These are phyloP conservation scores for Yamadazyma pseudoaaseri DNA, from an alignment of 1,139 yeast genomes.

Conservation along the genomic window DNA sequence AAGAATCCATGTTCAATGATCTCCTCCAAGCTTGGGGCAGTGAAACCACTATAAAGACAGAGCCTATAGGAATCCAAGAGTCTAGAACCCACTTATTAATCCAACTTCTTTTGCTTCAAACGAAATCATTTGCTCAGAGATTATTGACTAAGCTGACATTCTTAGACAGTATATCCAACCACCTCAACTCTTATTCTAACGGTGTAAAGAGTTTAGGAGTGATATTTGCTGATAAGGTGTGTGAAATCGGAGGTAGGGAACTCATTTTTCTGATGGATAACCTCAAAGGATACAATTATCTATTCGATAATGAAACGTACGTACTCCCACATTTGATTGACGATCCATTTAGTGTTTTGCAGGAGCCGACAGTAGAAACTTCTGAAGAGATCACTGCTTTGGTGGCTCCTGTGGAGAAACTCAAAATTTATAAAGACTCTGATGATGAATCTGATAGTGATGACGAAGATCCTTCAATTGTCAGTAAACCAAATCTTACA, in stretches of 20 bases:
- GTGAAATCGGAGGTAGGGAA: conserved; percentile 29
- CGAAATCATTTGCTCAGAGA: conserved; percentile 14
- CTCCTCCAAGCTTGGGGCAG: conserved; percentile 30
- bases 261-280: conserved; percentile 30
- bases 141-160: conserved; percentile 29
- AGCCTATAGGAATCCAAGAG: conserved; percentile 35
- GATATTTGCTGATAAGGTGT: conserved; percentile 44
- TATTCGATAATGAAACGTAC: conserved; percentile 6
- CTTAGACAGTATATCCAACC: conserved; percentile 41
- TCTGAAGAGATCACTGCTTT: conserved; percentile 4
- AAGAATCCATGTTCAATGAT: no score
- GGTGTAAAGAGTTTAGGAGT: conserved; percentile 44
- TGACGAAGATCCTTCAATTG: conserved; percentile 49
- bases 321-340: not conserved
- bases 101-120: conserved; percentile 22
- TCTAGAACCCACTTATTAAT: conserved; percentile 39
- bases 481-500: conserved; percentile 33
- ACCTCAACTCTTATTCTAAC: conserved; percentile 44
- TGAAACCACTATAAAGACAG: conserved; percentile 23
- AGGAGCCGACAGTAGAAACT: conserved; percentile 9
- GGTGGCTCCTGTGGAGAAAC: conserved; percentile 8
- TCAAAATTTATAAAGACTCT: conserved; percentile 13
- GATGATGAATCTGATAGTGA: conserved; percentile 43
- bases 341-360: conserved; percentile 15
- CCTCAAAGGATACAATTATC: conserved; percentile 11